Evolutionary conservation across 768 basidiomycete species (phyloP), one percentile per base, ranked within the genome.

Genomic region (Lentinula sp.): DNA sequence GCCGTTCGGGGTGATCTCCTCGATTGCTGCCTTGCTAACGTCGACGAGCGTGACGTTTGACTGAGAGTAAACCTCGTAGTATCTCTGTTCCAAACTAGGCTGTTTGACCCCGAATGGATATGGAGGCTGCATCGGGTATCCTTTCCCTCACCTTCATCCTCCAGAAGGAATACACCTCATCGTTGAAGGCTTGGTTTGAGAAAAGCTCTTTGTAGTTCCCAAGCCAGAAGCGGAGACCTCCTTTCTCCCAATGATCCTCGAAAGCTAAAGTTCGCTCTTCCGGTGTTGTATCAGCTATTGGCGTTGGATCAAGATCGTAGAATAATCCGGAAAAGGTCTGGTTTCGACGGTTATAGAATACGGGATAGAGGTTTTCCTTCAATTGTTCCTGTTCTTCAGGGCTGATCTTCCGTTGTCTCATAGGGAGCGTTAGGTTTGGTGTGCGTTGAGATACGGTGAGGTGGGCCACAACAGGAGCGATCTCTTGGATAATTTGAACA

Each of bases 391-490:
- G 28, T 21, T 31, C 57, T 46, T 34, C 23, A 42, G 10, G 21
- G 8, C 23, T 39, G 9, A 50, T 37, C 37, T 35, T 45, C 9
- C n/a, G 31, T 23, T 62, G 48, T n/a, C 32, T 34, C 52, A 61
- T 61, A 6, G 60, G 51, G n/a, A 61, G 50, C 2, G 50, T 31
- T 4, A 43, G 23, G 54, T 61, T 61, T 42, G 60, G 63, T 6
- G 39, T 59, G 48, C 63, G 63, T 21, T 65, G 63, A 57, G 64
- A 65, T 10, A 65, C 57, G 8, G 65, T 64, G 45, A 65, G 63
- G 23, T 64, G 62, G 2, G 11, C 34, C 4, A 50, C 60, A 11
- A 39, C 37, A 8, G 50, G 11, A n/a, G 60, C 57, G 11, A 55
- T 48, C 32, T 45, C 56, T 50, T 65, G 65, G n/a, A 64, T 64